Evolutionary conservation across 1,139 yeast genomes (phyloP).

Genomic region (Yamadazyma dendronema): DNA sequence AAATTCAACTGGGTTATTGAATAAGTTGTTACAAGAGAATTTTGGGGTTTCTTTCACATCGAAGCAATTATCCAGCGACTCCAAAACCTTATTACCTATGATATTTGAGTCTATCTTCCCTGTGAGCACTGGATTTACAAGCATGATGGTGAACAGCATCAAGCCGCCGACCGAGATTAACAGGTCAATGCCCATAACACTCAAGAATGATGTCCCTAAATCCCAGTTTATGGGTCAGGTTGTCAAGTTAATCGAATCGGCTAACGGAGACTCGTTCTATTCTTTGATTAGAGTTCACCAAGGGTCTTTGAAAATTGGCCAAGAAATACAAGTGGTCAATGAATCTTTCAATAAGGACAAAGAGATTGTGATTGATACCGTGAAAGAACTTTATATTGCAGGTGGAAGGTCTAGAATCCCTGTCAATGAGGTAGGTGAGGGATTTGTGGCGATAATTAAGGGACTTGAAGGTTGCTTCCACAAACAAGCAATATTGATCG

Average conservation of each 20-base stretch:
- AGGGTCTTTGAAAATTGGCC: conserved; percentile 55
- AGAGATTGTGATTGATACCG: conserved; percentile 43
- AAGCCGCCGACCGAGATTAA: conserved; percentile 38
- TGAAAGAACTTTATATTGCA: conserved; percentile 53
- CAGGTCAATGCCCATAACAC: background rate
- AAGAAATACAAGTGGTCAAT: conserved; percentile 55
- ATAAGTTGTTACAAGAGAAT: conserved; percentile 41
- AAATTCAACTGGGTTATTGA: conserved; percentile 35
- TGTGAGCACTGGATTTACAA: conserved; percentile 52
- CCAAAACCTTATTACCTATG: conserved; percentile 53
- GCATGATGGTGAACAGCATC: conserved; percentile 35
- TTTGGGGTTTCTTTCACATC: conserved; percentile 46
- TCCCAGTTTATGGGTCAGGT: conserved; percentile 47
- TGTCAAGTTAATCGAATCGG: conserved; percentile 56
- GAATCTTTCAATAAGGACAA: conserved; percentile 51
- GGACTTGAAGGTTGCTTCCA: conserved; percentile 47
- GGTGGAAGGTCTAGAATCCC: conserved; percentile 71
- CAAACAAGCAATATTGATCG: conserved; percentile 25
- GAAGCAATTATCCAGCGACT: conserved; percentile 46
- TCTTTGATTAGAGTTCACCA: conserved; percentile 61
- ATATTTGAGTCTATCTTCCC: conserved; percentile 59
- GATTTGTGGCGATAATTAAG: conserved; percentile 63
- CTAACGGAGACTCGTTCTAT: conserved; percentile 45
- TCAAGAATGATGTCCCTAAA: background rate
- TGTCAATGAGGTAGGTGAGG: conserved; percentile 55